These are phyloP conservation scores for Cyclotella choctawhatcheeana DNA, from an alignment of 108 stramenopile genomes.

Conservation along the genomic window DNA sequence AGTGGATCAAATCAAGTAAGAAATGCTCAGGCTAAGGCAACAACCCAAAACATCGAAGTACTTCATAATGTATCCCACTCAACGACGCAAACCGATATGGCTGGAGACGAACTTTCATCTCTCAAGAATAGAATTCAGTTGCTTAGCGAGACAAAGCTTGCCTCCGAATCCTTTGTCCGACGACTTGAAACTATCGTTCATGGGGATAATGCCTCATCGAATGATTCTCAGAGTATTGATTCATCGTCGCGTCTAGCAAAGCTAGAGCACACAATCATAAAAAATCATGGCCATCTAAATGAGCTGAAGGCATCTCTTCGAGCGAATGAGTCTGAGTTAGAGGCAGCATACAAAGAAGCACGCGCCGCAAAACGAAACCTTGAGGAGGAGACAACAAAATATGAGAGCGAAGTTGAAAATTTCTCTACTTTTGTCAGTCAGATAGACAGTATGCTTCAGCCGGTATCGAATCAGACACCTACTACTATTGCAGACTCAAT, in stretches of 20 bases:
- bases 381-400: background rate
- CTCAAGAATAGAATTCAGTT: constrained; percentile 25
- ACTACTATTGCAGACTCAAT: background rate
- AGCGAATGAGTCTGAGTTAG: background rate
- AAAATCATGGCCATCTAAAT: background rate
- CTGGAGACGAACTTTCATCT: constrained; percentile 12
- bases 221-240: background rate
- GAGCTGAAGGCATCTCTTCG: background rate
- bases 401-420: background rate
- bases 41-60: background rate
- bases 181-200: constrained; percentile 4
- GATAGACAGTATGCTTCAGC: background rate
- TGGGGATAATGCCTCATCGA: background rate
- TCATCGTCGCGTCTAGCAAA: background rate
- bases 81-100: background rate
- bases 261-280: constrained; percentile 19
- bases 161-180: constrained; percentile 12
- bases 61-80: background rate
- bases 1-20: background rate
- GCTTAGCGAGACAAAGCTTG: constrained; percentile 15
- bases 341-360: background rate
- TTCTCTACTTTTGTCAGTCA: background rate
- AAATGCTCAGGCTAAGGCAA: background rate
- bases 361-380: background rate
- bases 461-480: background rate